phyloP scores from a whole-genome alignment of 768 basidiomycete genomes.

The Fomitopsis pulvina region DNA sequence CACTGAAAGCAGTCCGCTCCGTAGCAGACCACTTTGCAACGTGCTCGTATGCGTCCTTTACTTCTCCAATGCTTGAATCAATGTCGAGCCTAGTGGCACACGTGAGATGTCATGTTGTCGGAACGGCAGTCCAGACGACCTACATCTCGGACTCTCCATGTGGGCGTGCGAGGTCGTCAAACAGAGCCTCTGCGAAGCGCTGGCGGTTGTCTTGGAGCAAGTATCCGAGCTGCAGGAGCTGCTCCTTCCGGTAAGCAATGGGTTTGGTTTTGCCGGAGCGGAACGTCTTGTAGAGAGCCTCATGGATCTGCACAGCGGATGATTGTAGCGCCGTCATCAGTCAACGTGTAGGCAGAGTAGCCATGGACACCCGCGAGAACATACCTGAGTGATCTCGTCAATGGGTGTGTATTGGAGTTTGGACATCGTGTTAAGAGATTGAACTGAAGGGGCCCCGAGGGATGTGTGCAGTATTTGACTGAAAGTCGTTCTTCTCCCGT shows the following conservation, averaged over 20 bases:
- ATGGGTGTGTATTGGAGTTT: constrained; percentile 14
- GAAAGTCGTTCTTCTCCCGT: too few species aligned
- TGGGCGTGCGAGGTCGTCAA: constrained; percentile 58
- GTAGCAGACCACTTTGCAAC: constrained; percentile 72
- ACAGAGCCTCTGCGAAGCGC: constrained; percentile 52
- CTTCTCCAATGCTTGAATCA: constrained; percentile 42
- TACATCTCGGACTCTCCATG: constrained; percentile 48
- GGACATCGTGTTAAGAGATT: constrained; percentile 8
- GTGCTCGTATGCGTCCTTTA: constrained; percentile 45
- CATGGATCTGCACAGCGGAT: constrained; percentile 40
- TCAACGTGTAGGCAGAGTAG: not conserved
- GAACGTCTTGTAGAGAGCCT: constrained; percentile 49
- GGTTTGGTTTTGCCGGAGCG: constrained; percentile 56
- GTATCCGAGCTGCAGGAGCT: constrained; percentile 66
- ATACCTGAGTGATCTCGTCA: constrained; percentile 21
- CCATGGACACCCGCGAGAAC: not conserved
- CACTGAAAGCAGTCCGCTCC: constrained; percentile 44
- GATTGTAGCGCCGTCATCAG: not conserved
- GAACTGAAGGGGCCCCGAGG: not conserved
- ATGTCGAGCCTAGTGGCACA: constrained; percentile 51
- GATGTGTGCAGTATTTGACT: not conserved
- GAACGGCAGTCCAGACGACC: constrained; percentile 11
- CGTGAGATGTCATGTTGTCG: not conserved
- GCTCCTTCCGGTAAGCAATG: constrained; percentile 62
- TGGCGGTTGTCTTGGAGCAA: constrained; percentile 65